phyloP scores from a whole-genome alignment of 805 yeast species.

The Wickerhamomyces xylosicus region DNA sequence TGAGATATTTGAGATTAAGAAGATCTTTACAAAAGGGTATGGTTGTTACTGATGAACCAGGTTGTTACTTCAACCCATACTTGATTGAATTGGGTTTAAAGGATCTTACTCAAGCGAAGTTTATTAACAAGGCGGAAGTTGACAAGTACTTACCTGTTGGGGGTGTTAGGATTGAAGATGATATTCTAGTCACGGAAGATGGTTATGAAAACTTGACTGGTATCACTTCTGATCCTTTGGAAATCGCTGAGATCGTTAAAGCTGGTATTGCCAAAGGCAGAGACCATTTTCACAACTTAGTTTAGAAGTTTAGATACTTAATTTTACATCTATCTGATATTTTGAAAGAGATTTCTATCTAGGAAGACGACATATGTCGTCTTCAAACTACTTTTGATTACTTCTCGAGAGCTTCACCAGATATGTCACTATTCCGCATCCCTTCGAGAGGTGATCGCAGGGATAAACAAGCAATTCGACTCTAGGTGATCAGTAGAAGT shows the following conservation, averaged over 20 bases:
- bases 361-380: no score
- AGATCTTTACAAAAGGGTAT: constrained; percentile 62
- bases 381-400: no score
- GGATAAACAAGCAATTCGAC: no score
- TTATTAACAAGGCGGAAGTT: constrained; percentile 52
- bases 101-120: constrained; percentile 24
- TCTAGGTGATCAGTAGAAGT: no score
- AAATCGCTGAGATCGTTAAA: constrained; percentile 67
- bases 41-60: constrained; percentile 95
- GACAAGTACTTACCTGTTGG: constrained; percentile 81
- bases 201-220: constrained; percentile 79
- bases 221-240: constrained; percentile 79
- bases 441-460: no score
- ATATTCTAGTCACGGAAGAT: constrained; percentile 61
- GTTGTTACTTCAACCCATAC: constrained; percentile 81
- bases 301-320: constrained; percentile 2
- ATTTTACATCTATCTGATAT: no score
- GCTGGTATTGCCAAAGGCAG: constrained; percentile 56
- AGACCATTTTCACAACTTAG: constrained; percentile 44
- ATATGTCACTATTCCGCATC: no score
- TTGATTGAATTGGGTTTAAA: constrained; percentile 56
- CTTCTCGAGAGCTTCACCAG: no score
- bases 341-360: no score
- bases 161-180: constrained; percentile 97
- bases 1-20: constrained; percentile 72